Evolutionary conservation across 805 yeast genomes (phyloP), one percentile per base, ranked within the genome.

Genomic region (Zygosaccharomyces bisporus): DNA sequence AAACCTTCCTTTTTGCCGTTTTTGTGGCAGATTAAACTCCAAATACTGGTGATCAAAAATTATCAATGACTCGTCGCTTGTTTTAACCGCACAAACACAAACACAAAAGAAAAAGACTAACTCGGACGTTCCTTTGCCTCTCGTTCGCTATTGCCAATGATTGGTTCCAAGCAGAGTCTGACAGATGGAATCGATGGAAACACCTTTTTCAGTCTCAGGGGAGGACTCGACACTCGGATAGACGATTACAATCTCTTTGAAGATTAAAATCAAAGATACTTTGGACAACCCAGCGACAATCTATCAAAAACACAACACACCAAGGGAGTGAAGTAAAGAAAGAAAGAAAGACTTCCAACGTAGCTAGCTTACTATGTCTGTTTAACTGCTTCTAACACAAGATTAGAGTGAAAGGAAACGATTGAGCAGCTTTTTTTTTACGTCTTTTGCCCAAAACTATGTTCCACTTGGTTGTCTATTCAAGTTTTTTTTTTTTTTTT

Each of bases 401-500:
- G 31, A n/a, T 10, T 27, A 27, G 31, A 27, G 13, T 6, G 31
- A 27, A 27, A 27, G 31, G 31, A 27, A 27, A 27, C 16, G n/a
- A 10, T 27, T 27, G 31, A 27, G 31, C 14, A 12, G 31, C 31
- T 27, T 27, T 27, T 27, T n/a, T n/a, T 23, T 27, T 27, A 27
- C 31, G 31, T 27, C 31, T 27, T 27, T 27, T 27, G 31, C 14
- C 31, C 31, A 27, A 27, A 27, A n/a, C 16, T 8, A n/a, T 12
- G 31, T 10, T 4, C 16, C 31, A 27, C n/a, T 4, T 13, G 13
- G 13, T 27, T 27, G 31, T 27, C 31, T 13, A 27, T 27, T 6
- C 40, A 8, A 30, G 18, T 14, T 31, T 31, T 39, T 24, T 24
- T 29, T 39, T 14, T 39, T 39, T n/a, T 13, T 24, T 37, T 37